Conservation (phyloP, 1,284 basidiomycete species). For the Porodaedalea pini region DNA sequence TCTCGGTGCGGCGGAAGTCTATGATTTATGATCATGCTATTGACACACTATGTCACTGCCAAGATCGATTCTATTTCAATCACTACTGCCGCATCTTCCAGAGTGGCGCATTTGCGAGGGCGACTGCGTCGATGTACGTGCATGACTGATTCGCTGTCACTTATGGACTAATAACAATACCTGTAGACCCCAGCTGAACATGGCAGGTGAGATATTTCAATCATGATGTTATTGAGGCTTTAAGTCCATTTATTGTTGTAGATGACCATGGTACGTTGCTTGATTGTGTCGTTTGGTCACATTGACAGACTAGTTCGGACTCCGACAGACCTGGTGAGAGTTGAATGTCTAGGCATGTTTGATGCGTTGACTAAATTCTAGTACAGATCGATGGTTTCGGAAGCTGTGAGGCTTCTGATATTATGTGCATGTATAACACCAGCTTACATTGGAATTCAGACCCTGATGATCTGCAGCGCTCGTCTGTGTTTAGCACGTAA, state of each 20-base stretch:
- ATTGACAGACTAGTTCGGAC: conserved; percentile 31
- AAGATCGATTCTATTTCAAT: conserved; percentile 83
- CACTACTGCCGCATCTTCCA: conserved; percentile 89
- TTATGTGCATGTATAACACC: conserved; percentile 1
- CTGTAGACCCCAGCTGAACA: conserved; percentile 58
- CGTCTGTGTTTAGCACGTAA: conserved; percentile 75
- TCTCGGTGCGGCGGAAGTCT: conserved; percentile 37
- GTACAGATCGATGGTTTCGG: conserved; percentile 87
- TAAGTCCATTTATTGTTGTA: conserved; percentile 27
- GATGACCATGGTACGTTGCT: conserved; percentile 69
- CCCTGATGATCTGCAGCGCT: conserved; percentile 75
- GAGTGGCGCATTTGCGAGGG: conserved; percentile 86
- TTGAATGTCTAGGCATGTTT: conserved; percentile 34
- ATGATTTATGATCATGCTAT: neutral
- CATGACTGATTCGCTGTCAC: neutral
- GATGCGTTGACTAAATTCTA: neutral
- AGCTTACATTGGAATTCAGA: conserved; percentile 40
- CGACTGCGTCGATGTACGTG: conserved; percentile 85
- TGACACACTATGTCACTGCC: neutral
- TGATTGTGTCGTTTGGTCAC: conserved; percentile 7
- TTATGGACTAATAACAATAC: conserved; percentile 3
- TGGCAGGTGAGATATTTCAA: conserved; percentile 43
- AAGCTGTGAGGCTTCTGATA: conserved; percentile 55
- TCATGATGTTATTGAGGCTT: neutral
- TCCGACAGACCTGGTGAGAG: conserved; percentile 43